These are phyloP conservation scores for Podaxis rugospora DNA, from an alignment of 768 basidiomycete species.

Conservation along the genomic window DNA sequence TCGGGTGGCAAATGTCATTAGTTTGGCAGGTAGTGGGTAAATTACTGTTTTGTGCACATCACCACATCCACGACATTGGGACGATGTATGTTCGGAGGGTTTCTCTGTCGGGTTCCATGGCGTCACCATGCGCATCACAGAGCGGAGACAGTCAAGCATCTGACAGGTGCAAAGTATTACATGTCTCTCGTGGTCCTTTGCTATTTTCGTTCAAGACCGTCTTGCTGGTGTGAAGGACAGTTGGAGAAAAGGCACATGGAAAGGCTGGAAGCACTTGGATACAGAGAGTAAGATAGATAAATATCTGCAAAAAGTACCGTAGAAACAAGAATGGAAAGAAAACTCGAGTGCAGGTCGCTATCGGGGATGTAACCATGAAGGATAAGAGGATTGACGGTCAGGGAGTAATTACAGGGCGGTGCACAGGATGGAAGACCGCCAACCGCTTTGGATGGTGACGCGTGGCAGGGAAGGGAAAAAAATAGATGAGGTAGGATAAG, in stretches of 20 bases:
- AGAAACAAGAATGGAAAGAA: no score
- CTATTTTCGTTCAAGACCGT: not conserved
- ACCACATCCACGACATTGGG: constrained; percentile 1
- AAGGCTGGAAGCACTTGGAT: not conserved
- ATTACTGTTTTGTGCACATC: not conserved
- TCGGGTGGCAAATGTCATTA: constrained; percentile 5
- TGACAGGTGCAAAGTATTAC: not conserved
- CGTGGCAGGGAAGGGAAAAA: not conserved
- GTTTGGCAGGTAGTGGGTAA: constrained; percentile 11
- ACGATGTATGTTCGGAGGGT: not conserved
- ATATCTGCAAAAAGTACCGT: no score
- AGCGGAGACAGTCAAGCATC: not conserved
- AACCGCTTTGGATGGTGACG: not conserved
- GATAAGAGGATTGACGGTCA: not conserved
- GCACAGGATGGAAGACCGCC: not conserved
- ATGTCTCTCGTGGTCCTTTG: not conserved
- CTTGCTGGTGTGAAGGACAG: not conserved
- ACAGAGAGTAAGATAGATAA: not conserved
- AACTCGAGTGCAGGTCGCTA: no score
- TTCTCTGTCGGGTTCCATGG: constrained; percentile 2
- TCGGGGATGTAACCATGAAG: not conserved
- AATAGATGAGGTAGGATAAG: not conserved
- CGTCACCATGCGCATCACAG: not conserved
- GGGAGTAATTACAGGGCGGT: not conserved
- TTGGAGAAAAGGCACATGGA: not conserved